phyloP scores from a whole-genome alignment of 176 grass and related monocot genomes.

The bread wheat (Triticum aestivum) region IWGSC_CS_RefSeq_v2.1 NC_057804.1:659066895-659067394 shows the following conservation, averaged over 20 bases:
- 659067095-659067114: neutral
- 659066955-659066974: slow-evolving; percentile 42
- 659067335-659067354: neutral
- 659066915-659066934: slow-evolving; percentile 63
- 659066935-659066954: slow-evolving; percentile 87
- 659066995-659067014: neutral
- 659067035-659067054: slow-evolving; percentile 6
- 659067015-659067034: neutral
- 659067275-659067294: neutral
- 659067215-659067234: neutral
- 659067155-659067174: neutral
- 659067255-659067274: neutral
- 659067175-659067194: neutral
- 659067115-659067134: slow-evolving; percentile 9
- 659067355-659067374: neutral
- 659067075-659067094: slow-evolving; percentile 13
- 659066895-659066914: slow-evolving; percentile 78
- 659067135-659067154: neutral
- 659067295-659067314: neutral
- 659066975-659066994: slow-evolving; percentile 18
- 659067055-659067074: neutral
- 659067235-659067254: neutral
- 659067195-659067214: neutral
- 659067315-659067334: neutral
- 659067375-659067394: neutral